Evolutionary conservation across 129 eudicot genomes (phyloP).

Genomic region (Pseudognaphalium luteoalbum): DNA sequence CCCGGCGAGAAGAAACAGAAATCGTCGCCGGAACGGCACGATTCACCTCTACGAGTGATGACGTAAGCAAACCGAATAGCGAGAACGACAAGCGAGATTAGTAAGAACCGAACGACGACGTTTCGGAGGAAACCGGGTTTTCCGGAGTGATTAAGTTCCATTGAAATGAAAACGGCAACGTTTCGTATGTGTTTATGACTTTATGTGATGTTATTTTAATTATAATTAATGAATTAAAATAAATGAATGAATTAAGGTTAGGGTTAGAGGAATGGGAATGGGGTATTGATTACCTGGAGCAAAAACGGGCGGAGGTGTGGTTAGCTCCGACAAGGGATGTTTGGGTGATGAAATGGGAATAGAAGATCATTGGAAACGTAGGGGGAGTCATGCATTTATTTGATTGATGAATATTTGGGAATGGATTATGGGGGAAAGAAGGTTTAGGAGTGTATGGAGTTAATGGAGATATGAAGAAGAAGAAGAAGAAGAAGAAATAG

Average conservation of each 20-base stretch:
- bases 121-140: slow-evolving; percentile 66
- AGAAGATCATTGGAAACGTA: slow-evolving; percentile 1
- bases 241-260: background rate
- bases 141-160: slow-evolving; percentile 42
- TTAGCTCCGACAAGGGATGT: slow-evolving; percentile 80
- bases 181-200: background rate
- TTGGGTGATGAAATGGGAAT: slow-evolving; percentile 14
- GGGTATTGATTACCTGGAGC: slow-evolving; percentile 58
- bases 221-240: background rate
- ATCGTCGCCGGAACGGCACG: slow-evolving; percentile 65
- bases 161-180: background rate
- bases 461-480: background rate
- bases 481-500: background rate
- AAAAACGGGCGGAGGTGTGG: slow-evolving; percentile 93
- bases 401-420: background rate
- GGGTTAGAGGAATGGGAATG: background rate
- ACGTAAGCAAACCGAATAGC: slow-evolving; percentile 75
- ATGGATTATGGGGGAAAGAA: background rate
- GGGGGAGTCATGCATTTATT: background rate
- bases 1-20: slow-evolving; percentile 87
- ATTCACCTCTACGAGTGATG: slow-evolving; percentile 70
- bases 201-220: background rate
- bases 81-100: slow-evolving; percentile 54
- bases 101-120: slow-evolving; percentile 44
- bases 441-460: slow-evolving; percentile 7